Percentiles rank a stretch among this genome's conserved stretches.
These are phyloP conservation scores for Inga laurina DNA, from an alignment of 306 rosid species.

Conservation along the genomic window DNA sequence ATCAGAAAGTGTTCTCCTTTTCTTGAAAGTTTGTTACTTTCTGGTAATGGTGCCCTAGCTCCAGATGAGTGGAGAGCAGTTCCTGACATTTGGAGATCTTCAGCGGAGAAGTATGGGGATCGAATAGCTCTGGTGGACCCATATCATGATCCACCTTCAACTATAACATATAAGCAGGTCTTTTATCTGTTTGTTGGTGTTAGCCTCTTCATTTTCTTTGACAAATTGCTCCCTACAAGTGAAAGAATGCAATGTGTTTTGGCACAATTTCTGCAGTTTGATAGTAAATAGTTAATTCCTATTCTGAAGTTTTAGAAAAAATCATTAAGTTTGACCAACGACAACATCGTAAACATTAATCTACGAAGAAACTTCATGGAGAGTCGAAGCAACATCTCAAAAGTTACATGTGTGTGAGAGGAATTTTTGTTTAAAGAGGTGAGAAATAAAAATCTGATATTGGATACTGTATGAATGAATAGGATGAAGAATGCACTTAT, in stretches of 20 bases:
- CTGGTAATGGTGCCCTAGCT: constrained; percentile 40
- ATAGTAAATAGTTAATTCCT: neutral
- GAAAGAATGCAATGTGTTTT: constrained; percentile 1
- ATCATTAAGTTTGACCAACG: constrained; percentile 9
- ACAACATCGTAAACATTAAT: constrained; percentile 1
- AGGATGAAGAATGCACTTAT: neutral
- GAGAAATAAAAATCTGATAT: neutral
- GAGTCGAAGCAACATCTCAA: neutral
- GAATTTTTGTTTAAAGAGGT: neutral
- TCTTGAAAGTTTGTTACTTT: constrained; percentile 66
- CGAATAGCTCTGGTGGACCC: constrained; percentile 72
- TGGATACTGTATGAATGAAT: neutral
- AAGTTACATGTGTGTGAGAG: neutral
- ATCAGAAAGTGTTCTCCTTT: constrained; percentile 80
- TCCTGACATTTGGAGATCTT: constrained; percentile 94
- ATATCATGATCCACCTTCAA: constrained; percentile 84
- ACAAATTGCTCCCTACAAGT: neutral
- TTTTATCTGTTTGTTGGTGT: neutral
- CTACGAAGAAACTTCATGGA: constrained; percentile 11
- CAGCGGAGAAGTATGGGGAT: constrained; percentile 87
- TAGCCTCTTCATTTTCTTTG: neutral
- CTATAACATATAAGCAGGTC: constrained; percentile 71
- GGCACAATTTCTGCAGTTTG: neutral
- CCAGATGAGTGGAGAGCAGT: constrained; percentile 83
- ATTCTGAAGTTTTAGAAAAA: neutral